Base-by-base conservation (phyloP, 1,139 yeast genomes). In the Hanseniaspora uvarum region DNA sequence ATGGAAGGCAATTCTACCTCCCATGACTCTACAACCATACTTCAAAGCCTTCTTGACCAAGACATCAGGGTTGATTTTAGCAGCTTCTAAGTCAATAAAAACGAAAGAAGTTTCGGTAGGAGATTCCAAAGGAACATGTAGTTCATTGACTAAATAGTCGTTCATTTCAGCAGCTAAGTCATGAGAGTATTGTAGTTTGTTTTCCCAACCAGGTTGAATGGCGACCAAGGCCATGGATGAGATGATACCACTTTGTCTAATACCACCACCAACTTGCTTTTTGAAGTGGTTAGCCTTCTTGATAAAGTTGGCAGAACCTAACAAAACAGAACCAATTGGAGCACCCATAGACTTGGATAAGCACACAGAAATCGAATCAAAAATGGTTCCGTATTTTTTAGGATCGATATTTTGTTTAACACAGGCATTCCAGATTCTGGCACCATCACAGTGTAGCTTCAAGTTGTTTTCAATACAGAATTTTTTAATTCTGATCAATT, bases 211-310 rank as follows among this genome's bases (percentile, higher is more conserved):
- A 59, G 83, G 81, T 58, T 86, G 83, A 56, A 89, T 74, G 30
- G 95, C 95, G 52, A 77, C 76, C 31, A 75, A 69, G 14, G 95
- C 96, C 85, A 92, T 89, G 46, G 80, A 74, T 10, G 94, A 76
- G 67, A 89, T 74, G 69, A 86, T 72, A 58, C 97, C 97, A 33
- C 86, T 76, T 69, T 89, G 97, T 68, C 97, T 78, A 58, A 89
- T 79, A 59, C 96, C 96, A 62, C 97, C 97, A 63, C 97, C 97
- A 63, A 81, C 81, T 70, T 89, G 96, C 68, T 89, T 89, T 63
- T 86, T 83, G 72, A 88, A 84, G 72, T 89, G 95, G 65, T 81
- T 82, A 46, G 94, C 89, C 64, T 80, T 82, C 62, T 74, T 72
- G 60, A 88, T 82, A 60, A 82, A 75, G 55, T 72, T 72, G 19